These are phyloP conservation scores for Leccinum truebloodii DNA, from an alignment of 768 basidiomycete species.

Conservation along the genomic window DNA sequence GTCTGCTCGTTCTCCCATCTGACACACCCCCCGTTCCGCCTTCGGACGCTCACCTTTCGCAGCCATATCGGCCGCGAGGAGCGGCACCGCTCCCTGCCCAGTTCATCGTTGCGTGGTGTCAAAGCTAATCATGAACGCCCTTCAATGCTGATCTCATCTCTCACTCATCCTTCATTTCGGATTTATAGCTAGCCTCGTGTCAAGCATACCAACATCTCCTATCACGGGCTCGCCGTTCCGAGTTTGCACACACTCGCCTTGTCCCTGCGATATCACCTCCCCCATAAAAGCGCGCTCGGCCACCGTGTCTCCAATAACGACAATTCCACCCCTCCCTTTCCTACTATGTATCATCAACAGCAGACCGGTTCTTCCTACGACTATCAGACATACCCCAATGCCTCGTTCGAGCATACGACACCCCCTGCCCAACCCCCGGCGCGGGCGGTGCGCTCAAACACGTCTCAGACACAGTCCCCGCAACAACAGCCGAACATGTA, in stretches of 20 bases:
- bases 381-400: conserved; percentile 44
- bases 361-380: conserved; percentile 50
- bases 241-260: conserved; percentile 28
- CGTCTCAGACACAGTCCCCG: conserved; percentile 36
- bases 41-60: conserved; percentile 9
- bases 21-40: not conserved
- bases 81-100: conserved; percentile 31
- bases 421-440: conserved; percentile 32
- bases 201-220: conserved; percentile 29
- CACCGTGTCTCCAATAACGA: conserved; percentile 20
- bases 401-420: conserved; percentile 28
- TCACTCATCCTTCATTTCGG: conserved; percentile 37
- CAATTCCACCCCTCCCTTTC: conserved; percentile 46
- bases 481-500: conserved; percentile 33
- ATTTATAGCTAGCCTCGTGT: conserved; percentile 38
- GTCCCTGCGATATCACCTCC: conserved; percentile 30
- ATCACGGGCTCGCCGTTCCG: conserved; percentile 31
- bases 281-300: conserved; percentile 32
- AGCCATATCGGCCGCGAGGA: conserved; percentile 24
- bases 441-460: conserved; percentile 30
- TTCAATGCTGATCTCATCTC: conserved; percentile 37
- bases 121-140: conserved; percentile 36
- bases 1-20: conserved; percentile 1
- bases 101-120: conserved; percentile 27
- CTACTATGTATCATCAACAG: conserved; percentile 53